Percentiles rank a stretch among this genome's conserved stretches.
These are phyloP conservation scores for Haematococcus sp. DNA, from an alignment of 139 green algal species.

Conservation along the genomic window DNA sequence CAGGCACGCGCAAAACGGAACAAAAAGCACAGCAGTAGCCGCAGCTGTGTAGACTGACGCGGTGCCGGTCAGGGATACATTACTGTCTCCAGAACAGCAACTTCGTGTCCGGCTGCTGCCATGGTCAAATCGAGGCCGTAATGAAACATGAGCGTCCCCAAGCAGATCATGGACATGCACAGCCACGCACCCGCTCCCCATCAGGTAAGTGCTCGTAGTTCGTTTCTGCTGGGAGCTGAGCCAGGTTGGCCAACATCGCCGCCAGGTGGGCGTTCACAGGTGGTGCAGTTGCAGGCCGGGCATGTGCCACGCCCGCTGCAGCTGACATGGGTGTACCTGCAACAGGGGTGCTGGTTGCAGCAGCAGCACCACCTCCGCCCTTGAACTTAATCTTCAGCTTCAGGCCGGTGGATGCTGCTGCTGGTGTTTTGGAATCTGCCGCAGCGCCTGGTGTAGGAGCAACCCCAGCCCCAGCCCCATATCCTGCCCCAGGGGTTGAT, in stretches of 20 bases:
- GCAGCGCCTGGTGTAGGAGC: slow-evolving; percentile 23
- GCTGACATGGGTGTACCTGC: background rate
- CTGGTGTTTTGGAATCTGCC: background rate
- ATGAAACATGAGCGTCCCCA: no score
- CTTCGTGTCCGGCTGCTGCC: no score
- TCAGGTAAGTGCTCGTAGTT: background rate
- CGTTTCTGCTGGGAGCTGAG: background rate
- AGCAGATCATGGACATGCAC: background rate
- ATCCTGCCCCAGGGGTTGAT: no score
- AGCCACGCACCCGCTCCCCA: slow-evolving; percentile 6
- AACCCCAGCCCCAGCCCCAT: background rate
- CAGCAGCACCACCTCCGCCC: background rate
- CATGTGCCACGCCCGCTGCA: no score
- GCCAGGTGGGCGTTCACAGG: background rate
- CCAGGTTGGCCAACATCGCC: background rate
- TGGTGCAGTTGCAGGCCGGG: no score
- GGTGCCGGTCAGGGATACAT: no score
- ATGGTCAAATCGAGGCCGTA: no score
- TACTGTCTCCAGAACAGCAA: no score
- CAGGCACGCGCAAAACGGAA: no score
- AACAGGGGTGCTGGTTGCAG: background rate
- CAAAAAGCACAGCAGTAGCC: no score
- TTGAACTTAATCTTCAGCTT: slow-evolving; percentile 10
- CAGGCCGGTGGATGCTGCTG: background rate
- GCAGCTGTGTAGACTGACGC: no score